Conservation (phyloP, 2,329 filamentous ascomycete genomes). For the Phyllosticta citribraziliensis region DNA sequence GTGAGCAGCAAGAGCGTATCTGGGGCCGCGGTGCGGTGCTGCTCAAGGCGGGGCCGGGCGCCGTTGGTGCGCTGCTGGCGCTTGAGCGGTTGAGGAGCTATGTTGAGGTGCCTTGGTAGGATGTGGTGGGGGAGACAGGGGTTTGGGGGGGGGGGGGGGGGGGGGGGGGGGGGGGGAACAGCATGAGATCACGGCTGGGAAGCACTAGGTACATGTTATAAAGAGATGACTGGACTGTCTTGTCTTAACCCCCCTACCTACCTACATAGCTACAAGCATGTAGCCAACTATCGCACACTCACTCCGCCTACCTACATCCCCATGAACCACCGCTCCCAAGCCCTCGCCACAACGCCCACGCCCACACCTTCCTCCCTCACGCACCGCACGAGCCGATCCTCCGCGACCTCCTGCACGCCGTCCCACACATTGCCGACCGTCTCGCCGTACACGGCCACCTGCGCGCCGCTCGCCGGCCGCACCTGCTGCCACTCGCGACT, state of each 20-base stretch:
- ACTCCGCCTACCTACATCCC: neutral
- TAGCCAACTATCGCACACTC: too few species aligned
- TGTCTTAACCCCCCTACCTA: too few species aligned
- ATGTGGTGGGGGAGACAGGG: neutral
- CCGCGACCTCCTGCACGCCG: neutral
- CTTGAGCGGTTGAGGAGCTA: neutral
- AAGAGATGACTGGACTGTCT: too few species aligned
- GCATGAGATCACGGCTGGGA: too few species aligned
- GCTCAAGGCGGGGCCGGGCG: neutral
- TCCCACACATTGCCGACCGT: neutral
- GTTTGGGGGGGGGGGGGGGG: too few species aligned
- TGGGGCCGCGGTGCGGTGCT: neutral
- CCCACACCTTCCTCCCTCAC: conserved; percentile 1
- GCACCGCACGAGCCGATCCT: neutral
- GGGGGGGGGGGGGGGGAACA: neutral
- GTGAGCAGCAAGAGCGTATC: neutral
- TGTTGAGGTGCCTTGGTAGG: neutral
- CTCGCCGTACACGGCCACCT: neutral
- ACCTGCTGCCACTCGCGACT: neutral
- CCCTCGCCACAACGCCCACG: neutral
- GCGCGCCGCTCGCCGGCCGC: neutral
- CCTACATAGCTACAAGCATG: too few species aligned
- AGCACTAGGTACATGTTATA: too few species aligned
- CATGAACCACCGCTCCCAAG: conserved; percentile 2
- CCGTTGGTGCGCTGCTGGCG: neutral